Evolutionary conservation across 345 rosid genomes (phyloP).

Genomic region (Eutrema japonicum): DNA sequence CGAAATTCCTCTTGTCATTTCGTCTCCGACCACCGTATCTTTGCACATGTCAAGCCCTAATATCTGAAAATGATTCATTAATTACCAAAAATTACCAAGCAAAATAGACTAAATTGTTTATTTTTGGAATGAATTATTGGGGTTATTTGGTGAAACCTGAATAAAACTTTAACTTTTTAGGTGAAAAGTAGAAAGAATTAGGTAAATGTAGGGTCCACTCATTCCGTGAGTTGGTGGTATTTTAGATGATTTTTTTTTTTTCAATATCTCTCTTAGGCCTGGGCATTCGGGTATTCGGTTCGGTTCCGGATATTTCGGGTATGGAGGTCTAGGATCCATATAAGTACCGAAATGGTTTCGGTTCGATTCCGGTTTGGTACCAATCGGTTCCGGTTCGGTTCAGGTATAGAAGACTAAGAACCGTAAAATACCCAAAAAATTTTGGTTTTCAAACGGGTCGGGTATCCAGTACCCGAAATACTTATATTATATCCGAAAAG

Average conservation of each 20-base stretch:
- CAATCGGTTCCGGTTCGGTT: too few relatives aligned
- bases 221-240: constrained; percentile 15
- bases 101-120: constrained; percentile 2
- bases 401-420: too few relatives aligned
- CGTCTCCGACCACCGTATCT: constrained; percentile 80
- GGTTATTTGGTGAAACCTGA: constrained; percentile 16
- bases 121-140: constrained; percentile 19
- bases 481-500: too few relatives aligned
- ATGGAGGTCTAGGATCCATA: too few relatives aligned
- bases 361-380: too few relatives aligned
- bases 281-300: too few relatives aligned
- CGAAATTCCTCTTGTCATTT: constrained; percentile 82
- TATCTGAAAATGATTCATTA: constrained; percentile 47
- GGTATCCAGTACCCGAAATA: too few relatives aligned
- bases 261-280: too few relatives aligned
- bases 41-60: constrained; percentile 87
- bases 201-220: constrained; percentile 25
- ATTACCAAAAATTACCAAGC: constrained; percentile 10
- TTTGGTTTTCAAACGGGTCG: too few relatives aligned
- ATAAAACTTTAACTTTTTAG: constrained; percentile 24
- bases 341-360: too few relatives aligned
- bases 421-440: too few relatives aligned
- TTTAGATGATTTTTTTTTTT: background rate
- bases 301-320: too few relatives aligned
- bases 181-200: constrained; percentile 15